phyloP scores from a whole-genome alignment of 441 rosid genomes.

The Brassica balearica region DNA sequence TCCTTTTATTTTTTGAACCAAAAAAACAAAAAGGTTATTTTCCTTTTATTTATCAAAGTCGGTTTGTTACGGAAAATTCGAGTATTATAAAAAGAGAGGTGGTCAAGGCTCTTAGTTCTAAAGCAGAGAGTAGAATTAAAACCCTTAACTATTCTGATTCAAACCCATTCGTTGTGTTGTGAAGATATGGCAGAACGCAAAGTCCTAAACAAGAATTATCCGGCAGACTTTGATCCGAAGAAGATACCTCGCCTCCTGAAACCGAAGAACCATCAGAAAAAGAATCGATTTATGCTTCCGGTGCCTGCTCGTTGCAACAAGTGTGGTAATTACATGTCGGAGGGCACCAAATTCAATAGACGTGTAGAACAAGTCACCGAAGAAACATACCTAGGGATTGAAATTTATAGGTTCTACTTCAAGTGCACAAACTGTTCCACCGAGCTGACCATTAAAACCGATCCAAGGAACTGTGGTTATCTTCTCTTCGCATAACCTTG shows the following conservation, averaged over 20 bases:
- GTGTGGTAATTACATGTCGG: slow-evolving; percentile 23
- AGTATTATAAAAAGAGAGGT: background rate
- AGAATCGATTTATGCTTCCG: slow-evolving; percentile 13
- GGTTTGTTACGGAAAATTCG: background rate
- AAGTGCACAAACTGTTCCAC: slow-evolving; percentile 23
- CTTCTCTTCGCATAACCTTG: background rate
- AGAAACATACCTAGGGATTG: slow-evolving; percentile 21
- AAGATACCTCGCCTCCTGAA: slow-evolving; percentile 19
- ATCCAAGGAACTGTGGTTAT: slow-evolving; percentile 7
- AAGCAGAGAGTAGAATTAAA: background rate
- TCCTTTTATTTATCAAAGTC: too few relatives aligned
- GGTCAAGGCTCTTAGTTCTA: background rate
- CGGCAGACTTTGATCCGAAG: slow-evolving; percentile 17
- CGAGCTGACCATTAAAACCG: slow-evolving; percentile 22
- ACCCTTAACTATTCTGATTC: background rate
- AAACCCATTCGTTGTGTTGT: background rate
- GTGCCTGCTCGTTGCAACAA: background rate
- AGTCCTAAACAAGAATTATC: background rate
- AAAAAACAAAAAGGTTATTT: too few relatives aligned
- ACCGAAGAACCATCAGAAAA: slow-evolving; percentile 17
- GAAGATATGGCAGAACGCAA: slow-evolving; percentile 26
- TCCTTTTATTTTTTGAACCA: too few relatives aligned
- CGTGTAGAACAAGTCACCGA: slow-evolving; percentile 12
- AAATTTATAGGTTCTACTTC: slow-evolving; percentile 23
- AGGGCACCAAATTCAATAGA: slow-evolving; percentile 28